These are phyloP conservation scores for Trametes maxima DNA, from an alignment of 768 basidiomycete species.

Conservation along the genomic window DNA sequence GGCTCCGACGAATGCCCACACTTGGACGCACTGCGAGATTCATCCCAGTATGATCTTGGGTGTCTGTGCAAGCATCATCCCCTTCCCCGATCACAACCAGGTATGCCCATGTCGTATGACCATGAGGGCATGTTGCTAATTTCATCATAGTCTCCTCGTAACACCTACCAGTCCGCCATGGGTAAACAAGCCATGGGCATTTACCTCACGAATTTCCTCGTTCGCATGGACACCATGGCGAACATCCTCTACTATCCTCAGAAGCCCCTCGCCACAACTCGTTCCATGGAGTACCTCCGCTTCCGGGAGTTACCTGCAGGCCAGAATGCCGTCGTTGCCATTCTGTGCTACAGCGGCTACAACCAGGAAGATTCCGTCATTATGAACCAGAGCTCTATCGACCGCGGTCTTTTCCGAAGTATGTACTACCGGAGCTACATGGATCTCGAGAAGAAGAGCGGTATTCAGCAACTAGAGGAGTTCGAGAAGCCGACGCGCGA, in stretches of 20 bases:
- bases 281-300: slow-evolving; percentile 98
- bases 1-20: slow-evolving; percentile 80
- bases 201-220: slow-evolving; percentile 96
- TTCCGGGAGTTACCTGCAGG: slow-evolving; percentile 98
- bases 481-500: slow-evolving; percentile 96
- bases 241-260: slow-evolving; percentile 99
- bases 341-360: slow-evolving; percentile 98
- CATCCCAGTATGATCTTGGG: slow-evolving; percentile 99
- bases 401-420: slow-evolving; percentile 97
- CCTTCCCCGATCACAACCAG: slow-evolving; percentile 99
- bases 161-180: slow-evolving; percentile 99
- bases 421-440: slow-evolving; percentile 99
- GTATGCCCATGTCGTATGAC: slow-evolving; percentile 45
- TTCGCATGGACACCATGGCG: slow-evolving; percentile 99
- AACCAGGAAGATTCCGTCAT: slow-evolving; percentile 99
- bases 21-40: slow-evolving; percentile 99
- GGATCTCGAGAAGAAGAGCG: slow-evolving; percentile 97
- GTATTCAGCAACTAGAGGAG: slow-evolving; percentile 88
- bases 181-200: slow-evolving; percentile 99
- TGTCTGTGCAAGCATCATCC: slow-evolving; percentile 98
- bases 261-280: slow-evolving; percentile 97
- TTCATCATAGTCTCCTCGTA: slow-evolving; percentile 85
- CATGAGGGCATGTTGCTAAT: not conserved
- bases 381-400: slow-evolving; percentile 99
- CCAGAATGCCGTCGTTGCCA: slow-evolving; percentile 99